These are phyloP conservation scores for Raphanus raphanistrum DNA, from an alignment of 345 rosid species.

Conservation along the genomic window DNA sequence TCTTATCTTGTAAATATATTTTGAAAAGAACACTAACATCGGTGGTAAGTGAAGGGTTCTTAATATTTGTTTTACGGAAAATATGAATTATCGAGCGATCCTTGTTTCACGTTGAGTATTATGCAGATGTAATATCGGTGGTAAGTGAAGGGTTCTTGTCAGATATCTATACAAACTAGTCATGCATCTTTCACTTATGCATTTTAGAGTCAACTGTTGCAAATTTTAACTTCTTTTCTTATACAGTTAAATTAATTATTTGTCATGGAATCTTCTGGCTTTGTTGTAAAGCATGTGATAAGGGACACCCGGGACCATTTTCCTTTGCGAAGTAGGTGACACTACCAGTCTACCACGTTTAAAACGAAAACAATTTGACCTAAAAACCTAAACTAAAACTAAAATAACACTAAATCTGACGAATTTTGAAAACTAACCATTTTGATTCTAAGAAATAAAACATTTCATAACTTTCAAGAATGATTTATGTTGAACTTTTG, in stretches of 20 bases:
- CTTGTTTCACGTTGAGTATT: neutral
- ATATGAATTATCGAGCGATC: no score
- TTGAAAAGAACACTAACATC: neutral
- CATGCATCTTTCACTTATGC: neutral
- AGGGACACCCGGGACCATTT: neutral
- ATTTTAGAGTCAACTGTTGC: slow-evolving; percentile 1
- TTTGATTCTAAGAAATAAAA: neutral
- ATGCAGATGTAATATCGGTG: neutral
- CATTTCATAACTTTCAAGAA: neutral
- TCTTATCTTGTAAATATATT: neutral
- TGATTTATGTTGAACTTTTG: slow-evolving; percentile 16
- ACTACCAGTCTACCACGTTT: neutral
- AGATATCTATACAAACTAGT: neutral
- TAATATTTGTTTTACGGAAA: neutral
- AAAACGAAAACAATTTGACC: neutral
- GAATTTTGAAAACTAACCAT: neutral
- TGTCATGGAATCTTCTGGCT: slow-evolving; percentile 7
- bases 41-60: slow-evolving; percentile 1
- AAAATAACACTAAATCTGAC: neutral
- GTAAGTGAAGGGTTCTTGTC: slow-evolving; percentile 15
- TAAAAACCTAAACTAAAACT: neutral
- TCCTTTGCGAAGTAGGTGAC: neutral
- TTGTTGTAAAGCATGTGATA: slow-evolving; percentile 1
- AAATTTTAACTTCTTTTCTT: neutral
- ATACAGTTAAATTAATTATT: neutral